Conservation (phyloP, 2,329 filamentous ascomycete genomes). For the Lomentospora prolificans region DNA sequence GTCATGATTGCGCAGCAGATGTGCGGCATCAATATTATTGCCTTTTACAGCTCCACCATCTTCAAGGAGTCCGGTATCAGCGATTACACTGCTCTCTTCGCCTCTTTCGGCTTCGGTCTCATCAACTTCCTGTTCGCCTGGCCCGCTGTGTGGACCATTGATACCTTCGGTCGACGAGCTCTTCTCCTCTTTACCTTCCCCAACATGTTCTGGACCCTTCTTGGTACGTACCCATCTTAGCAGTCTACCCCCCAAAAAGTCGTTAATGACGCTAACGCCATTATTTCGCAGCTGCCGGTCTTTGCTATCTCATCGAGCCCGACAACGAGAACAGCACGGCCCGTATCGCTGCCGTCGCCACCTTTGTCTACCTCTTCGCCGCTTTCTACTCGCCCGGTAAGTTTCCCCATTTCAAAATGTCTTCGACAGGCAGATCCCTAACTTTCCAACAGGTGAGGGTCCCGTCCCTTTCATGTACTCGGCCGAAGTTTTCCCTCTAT, state of each 20-base stretch:
- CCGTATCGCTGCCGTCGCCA: slow-evolving; percentile 43
- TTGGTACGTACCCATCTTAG: slow-evolving; percentile 19
- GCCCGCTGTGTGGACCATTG: slow-evolving; percentile 57
- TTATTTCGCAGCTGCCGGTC: slow-evolving; percentile 22
- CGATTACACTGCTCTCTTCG: slow-evolving; percentile 27
- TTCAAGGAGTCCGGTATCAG: slow-evolving; percentile 32
- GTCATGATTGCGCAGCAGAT: slow-evolving; percentile 61
- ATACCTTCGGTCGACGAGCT: slow-evolving; percentile 53
- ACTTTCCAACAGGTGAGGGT: slow-evolving; percentile 44
- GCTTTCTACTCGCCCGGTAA: slow-evolving; percentile 54
- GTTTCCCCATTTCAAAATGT: neutral
- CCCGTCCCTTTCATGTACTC: slow-evolving; percentile 53
- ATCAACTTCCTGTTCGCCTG: slow-evolving; percentile 58
- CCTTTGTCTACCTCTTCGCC: slow-evolving; percentile 56
- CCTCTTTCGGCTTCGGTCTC: slow-evolving; percentile 36
- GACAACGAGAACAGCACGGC: slow-evolving; percentile 23
- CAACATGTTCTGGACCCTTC: slow-evolving; percentile 51
- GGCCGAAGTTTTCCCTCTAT: slow-evolving; percentile 55
- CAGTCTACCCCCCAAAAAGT: too few relatives aligned
- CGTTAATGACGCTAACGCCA: slow-evolving; percentile 7
- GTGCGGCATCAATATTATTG: slow-evolving; percentile 45
- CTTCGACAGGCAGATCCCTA: neutral
- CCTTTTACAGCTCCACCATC: slow-evolving; percentile 37
- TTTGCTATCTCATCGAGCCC: slow-evolving; percentile 25
- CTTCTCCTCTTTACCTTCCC: slow-evolving; percentile 58